Conservation (phyloP, 768 basidiomycete genomes). For the Trametes gibbosa region DNA sequence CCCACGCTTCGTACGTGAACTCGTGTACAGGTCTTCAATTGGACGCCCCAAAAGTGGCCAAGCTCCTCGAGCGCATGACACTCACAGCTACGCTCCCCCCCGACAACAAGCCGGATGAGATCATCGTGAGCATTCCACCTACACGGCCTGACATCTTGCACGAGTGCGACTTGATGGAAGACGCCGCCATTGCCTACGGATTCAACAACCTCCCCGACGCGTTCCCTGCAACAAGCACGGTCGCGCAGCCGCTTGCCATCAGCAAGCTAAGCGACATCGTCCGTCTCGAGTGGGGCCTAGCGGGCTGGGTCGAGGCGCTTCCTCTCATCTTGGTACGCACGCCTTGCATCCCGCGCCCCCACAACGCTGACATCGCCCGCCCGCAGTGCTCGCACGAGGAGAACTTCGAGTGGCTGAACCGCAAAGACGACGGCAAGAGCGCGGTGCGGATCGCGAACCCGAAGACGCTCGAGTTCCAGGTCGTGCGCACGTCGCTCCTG, state of each 20-base stretch:
- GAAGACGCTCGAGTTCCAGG: slow-evolving; percentile 96
- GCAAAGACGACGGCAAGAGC: slow-evolving; percentile 71
- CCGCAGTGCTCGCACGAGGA: slow-evolving; percentile 95
- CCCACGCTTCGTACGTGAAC: slow-evolving; percentile 91
- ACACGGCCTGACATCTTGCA: slow-evolving; percentile 98
- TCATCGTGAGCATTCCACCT: slow-evolving; percentile 79
- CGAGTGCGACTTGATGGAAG: slow-evolving; percentile 98
- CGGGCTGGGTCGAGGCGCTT: slow-evolving; percentile 94
- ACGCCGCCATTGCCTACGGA: slow-evolving; percentile 95
- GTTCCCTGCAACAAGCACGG: slow-evolving; percentile 92
- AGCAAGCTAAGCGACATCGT: slow-evolving; percentile 89
- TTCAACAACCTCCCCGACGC: slow-evolving; percentile 94
- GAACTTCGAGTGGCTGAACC: slow-evolving; percentile 94
- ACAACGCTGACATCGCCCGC: background rate
- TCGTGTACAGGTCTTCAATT: slow-evolving; percentile 88
- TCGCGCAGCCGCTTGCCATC: slow-evolving; percentile 87
- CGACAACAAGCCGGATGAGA: slow-evolving; percentile 54
- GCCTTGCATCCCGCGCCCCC: background rate
- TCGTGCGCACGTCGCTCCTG: slow-evolving; percentile 92
- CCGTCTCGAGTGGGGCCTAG: slow-evolving; percentile 86
- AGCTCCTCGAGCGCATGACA: slow-evolving; percentile 83
- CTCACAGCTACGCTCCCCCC: slow-evolving; percentile 55
- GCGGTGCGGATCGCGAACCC: slow-evolving; percentile 96
- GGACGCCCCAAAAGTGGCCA: slow-evolving; percentile 58
- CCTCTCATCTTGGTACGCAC: slow-evolving; percentile 80